These are phyloP conservation scores for Marasmius tenuissimus DNA, from an alignment of 1,284 basidiomycete species.

Conservation along the genomic window DNA sequence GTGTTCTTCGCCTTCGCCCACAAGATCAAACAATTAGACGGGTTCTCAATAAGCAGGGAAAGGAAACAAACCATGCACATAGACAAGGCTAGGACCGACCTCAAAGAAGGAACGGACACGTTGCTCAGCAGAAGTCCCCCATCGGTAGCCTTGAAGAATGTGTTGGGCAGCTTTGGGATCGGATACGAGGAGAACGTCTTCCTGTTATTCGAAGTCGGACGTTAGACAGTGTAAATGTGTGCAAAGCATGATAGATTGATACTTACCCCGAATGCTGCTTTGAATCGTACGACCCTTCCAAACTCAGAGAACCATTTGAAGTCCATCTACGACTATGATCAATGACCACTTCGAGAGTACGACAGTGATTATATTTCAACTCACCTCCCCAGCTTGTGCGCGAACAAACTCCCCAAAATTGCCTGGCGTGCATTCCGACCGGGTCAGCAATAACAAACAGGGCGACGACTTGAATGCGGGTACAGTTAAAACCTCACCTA, in stretches of 20 bases:
- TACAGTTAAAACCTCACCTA: too few species aligned
- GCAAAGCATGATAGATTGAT: background rate
- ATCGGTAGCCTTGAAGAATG: constrained; percentile 17
- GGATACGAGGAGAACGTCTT: constrained; percentile 15
- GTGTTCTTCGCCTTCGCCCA: constrained; percentile 15
- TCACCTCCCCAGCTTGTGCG: background rate
- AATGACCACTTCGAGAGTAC: background rate
- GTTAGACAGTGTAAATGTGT: too few species aligned
- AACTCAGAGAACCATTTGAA: constrained; percentile 2
- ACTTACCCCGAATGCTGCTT: constrained; percentile 2
- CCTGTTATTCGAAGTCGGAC: background rate
- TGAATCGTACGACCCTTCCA: constrained; percentile 1
- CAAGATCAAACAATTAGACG: background rate
- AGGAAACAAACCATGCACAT: background rate
- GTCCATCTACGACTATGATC: background rate
- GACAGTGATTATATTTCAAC: background rate
- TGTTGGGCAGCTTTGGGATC: constrained; percentile 21
- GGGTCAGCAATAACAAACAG: too few species aligned
- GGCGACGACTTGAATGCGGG: too few species aligned
- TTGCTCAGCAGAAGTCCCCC: constrained; percentile 2
- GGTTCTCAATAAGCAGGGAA: background rate
- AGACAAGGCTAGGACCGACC: background rate
- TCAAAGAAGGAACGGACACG: background rate
- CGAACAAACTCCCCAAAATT: background rate
- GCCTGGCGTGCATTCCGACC: background rate